Evolutionary conservation across 306 rosid genomes (phyloP), one percentile per base, ranked within the genome.

Genomic region (Luffa aegyptiaca): DNA sequence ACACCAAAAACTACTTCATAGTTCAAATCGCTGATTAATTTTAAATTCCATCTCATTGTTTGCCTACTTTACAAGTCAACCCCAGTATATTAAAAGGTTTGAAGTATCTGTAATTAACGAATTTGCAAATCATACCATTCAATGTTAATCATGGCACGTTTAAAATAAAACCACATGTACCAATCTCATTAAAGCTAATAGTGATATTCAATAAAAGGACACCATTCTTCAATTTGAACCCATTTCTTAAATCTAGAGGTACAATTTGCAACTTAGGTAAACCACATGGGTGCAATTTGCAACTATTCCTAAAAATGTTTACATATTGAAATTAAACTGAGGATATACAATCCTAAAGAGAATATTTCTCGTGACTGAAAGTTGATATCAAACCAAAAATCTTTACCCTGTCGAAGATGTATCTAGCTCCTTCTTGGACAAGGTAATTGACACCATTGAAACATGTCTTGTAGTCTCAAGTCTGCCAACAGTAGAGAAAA

Each of bases 401-500:
- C 61, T 84, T 84, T 89, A 94, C 98, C 98, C 98, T 2, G 85
- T 83, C 45, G 93, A 94, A 62, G 96, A 88, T 5, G 88, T 84
- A 83, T 84, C 87, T 56, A 94, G 84, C 77, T 90, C 88, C 57
- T 84, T 82, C 85, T 84, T 89, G 6, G 97, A 94, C 88, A 94
- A 83, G 69, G 92, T 89, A 82, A 94, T 89, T 52, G 92, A 83
- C 84, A 94, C 91, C 94, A 90, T 86, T 57, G 98, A 94, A 82
- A 94, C 98, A 86, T 90, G 98, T 12, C 98, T 90, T 26, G 91
- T 90, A 69, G 96, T 94, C 89, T 94, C 97, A 75, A 94, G 86
- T 81, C 98, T 92, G 87, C 61, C 36, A 69, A 84, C n/a, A 62
- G 86, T 64, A 48, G 77, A 42, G 81, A 45, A 46, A 84, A 82